Conservation (phyloP, 2,329 filamentous ascomycete genomes). For the Colletotrichum truncatum region DNA sequence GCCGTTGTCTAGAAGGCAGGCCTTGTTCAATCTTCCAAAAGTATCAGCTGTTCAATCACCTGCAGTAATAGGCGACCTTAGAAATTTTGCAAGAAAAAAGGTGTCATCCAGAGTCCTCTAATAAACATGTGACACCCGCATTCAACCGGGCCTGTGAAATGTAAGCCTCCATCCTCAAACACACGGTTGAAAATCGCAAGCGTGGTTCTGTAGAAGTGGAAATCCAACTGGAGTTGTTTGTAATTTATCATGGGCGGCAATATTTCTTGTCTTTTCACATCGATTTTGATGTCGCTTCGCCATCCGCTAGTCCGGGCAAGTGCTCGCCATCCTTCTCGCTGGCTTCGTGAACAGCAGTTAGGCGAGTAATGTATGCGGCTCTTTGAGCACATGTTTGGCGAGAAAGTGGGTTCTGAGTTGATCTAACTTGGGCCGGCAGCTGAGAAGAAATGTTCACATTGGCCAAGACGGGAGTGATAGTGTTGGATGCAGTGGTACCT, state of each 20-base stretch:
- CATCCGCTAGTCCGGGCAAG: no score
- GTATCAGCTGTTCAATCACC: background rate
- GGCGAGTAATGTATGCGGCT: background rate
- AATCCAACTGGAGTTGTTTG: no score
- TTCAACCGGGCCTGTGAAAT: no score
- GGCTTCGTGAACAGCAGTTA: background rate
- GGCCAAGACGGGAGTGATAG: background rate
- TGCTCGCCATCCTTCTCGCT: no score
- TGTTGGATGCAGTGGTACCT: background rate
- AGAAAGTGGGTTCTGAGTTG: background rate
- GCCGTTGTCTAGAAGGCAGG: background rate
- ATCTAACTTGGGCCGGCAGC: no score
- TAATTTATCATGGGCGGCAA: no score
- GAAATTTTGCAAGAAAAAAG: background rate
- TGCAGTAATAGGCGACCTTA: background rate
- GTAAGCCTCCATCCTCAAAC: no score
- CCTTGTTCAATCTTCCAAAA: background rate
- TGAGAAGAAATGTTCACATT: no score
- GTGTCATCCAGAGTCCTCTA: background rate
- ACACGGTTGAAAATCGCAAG: no score
- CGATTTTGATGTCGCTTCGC: no score
- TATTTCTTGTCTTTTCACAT: no score
- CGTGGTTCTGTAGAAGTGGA: no score
- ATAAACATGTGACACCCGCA: background rate
- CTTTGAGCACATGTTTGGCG: background rate